Conservation (phyloP, 768 basidiomycete genomes). For the Suillus alpinus region DNA sequence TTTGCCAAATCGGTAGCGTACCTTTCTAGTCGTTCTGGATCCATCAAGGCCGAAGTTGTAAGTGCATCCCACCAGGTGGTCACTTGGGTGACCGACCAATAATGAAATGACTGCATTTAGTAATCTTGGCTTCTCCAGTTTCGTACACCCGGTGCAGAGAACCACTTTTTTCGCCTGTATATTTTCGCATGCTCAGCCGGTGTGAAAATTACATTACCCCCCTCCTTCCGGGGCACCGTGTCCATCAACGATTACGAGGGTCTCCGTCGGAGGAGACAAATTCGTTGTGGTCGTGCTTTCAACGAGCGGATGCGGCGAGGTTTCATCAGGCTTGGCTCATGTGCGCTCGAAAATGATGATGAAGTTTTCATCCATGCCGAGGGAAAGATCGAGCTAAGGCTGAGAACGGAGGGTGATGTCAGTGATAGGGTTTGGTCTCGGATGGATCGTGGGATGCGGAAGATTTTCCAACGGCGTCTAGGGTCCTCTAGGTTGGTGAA, state of each 20-base stretch:
- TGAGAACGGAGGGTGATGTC: slow-evolving; percentile 14
- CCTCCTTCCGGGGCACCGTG: slow-evolving; percentile 27
- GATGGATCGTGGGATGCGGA: slow-evolving; percentile 27
- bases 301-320: slow-evolving; percentile 21
- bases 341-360: slow-evolving; percentile 24
- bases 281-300: slow-evolving; percentile 23
- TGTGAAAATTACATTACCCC: slow-evolving; percentile 28
- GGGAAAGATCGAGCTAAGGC: slow-evolving; percentile 21
- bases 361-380: slow-evolving; percentile 28
- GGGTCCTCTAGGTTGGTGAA: neutral
- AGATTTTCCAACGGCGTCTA: slow-evolving; percentile 18
- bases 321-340: slow-evolving; percentile 18
- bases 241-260: slow-evolving; percentile 18
- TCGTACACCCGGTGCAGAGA: slow-evolving; percentile 24
- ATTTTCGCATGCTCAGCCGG: slow-evolving; percentile 26
- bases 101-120: slow-evolving; percentile 6
- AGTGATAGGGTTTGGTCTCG: slow-evolving; percentile 15
- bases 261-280: slow-evolving; percentile 6
- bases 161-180: slow-evolving; percentile 28
- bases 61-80: slow-evolving; percentile 11
- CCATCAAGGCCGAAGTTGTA: slow-evolving; percentile 24
- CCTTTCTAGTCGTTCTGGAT: slow-evolving; percentile 26
- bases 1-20: slow-evolving; percentile 33
- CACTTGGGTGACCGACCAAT: neutral
- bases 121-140: slow-evolving; percentile 13